phyloP scores from a whole-genome alignment of 2,329 filamentous ascomycete species.

The Pseudocercospora pini-densiflorae region DNA sequence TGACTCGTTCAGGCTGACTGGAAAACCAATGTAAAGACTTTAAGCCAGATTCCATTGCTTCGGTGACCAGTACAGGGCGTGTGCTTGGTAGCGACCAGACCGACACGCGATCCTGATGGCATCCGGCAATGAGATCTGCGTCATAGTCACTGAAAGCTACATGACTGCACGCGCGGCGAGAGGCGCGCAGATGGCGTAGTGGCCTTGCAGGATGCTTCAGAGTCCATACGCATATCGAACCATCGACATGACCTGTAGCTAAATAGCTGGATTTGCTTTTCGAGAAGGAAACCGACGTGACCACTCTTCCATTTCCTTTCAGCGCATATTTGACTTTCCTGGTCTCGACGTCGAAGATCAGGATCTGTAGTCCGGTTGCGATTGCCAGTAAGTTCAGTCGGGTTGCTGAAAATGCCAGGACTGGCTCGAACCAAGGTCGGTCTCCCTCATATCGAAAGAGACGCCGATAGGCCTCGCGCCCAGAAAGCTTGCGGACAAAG shows the following conservation, averaged over 20 bases:
- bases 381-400: constrained; percentile 29
- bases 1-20: constrained; percentile 12
- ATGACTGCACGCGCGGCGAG: constrained; percentile 25
- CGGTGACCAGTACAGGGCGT: constrained; percentile 20
- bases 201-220: constrained; percentile 25
- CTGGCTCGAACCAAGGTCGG: constrained; percentile 21
- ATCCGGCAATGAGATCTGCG: constrained; percentile 20
- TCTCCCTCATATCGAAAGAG: constrained; percentile 18
- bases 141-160: constrained; percentile 22
- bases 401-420: constrained; percentile 27
- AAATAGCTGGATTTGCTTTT: constrained; percentile 22
- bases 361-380: constrained; percentile 28
- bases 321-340: constrained; percentile 20
- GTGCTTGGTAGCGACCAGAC: constrained; percentile 19
- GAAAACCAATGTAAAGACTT: constrained; percentile 24
- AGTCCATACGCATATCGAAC: constrained; percentile 31
- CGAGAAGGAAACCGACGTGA: constrained; percentile 27
- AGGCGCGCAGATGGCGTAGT: constrained; percentile 24
- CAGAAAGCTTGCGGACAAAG: constrained; percentile 19
- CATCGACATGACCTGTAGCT: constrained; percentile 30
- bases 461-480: constrained; percentile 13
- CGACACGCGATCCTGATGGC: constrained; percentile 18
- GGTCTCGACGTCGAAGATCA: constrained; percentile 27
- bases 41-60: constrained; percentile 10
- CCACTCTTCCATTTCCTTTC: constrained; percentile 30